Base-by-base conservation (phyloP, 257 asterid genomes). In the Solanum etuberosum region DNA sequence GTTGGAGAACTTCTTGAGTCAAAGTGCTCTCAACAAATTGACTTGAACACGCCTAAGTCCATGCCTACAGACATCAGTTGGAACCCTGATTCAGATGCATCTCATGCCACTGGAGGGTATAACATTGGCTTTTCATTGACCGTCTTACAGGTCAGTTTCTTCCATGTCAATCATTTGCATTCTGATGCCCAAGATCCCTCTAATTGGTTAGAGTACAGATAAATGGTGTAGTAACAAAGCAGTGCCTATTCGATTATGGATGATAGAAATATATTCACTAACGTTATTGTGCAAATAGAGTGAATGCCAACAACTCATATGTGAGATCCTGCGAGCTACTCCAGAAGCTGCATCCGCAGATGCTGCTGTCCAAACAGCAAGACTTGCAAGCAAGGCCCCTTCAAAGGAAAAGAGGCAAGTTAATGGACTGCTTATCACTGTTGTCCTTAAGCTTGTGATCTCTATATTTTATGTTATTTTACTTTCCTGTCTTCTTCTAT, bases 311-410 rank as follows among this genome's bases (percentile, higher is more conserved):
- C 99, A 97, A 91, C 96, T 97, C 86, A 94, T 97, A 90, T 96
- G 99, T 88, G 99, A 97, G 94, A 93, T 97, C 93, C 93, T 97
- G 87, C 97, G 99, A 88, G 99, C 99, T 57, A 97, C 99, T 90
- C 99, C 99, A 87, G 99, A 97, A 88, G 99, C 99, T 91, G 96
- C 99, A n/a, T 95, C 99, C 83, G 98, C 99, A 85, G 99, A 97
- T 93, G 98, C 98, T 59, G 96, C 98, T 80, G 99, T 93, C 88
- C 99, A 97, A 90, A 95, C 99, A 71, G 99, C 99, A 89, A 94
- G 99, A 89, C 96, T 94, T 78, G 98, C 99, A 73, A 93, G 91
- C 97, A 96, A 97, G 92, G 92, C 63, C 86, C 96, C 98, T 83
- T 92, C 99, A 61, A 96, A 95, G 91, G 99, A 95, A 87, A 97